phyloP scores from a whole-genome alignment of 2,329 filamentous ascomycete genomes.

The Metarhizium brunneum region DNA sequence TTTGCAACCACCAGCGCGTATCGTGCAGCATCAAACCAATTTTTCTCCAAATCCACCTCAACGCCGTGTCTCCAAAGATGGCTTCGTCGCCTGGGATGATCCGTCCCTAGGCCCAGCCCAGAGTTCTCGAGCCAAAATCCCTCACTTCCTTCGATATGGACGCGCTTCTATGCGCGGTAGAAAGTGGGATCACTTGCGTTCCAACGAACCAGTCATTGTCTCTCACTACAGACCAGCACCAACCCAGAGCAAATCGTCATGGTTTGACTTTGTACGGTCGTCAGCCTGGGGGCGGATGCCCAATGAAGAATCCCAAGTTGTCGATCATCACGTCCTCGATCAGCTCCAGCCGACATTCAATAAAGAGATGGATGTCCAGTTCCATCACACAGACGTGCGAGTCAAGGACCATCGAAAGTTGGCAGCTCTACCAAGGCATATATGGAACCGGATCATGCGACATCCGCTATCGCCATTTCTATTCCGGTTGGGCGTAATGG shows the following conservation, averaged over 20 bases:
- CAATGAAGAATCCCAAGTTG: constrained; percentile 38
- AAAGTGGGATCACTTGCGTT: constrained; percentile 51
- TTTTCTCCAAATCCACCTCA: constrained; percentile 27
- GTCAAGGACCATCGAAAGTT: constrained; percentile 18
- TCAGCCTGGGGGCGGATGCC: constrained; percentile 39
- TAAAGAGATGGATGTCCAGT: constrained; percentile 22
- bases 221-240: constrained; percentile 34
- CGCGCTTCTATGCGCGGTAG: constrained; percentile 37
- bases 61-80: constrained; percentile 38
- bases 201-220: constrained; percentile 50
- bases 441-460: constrained; percentile 62
- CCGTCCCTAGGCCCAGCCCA: constrained; percentile 25
- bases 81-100: constrained; percentile 34
- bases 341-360: constrained; percentile 40
- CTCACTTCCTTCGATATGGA: constrained; percentile 37
- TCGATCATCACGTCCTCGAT: constrained; percentile 35
- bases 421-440: constrained; percentile 37
- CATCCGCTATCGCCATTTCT: constrained; percentile 79
- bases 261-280: constrained; percentile 45
- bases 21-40: constrained; percentile 32
- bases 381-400: constrained; percentile 17
- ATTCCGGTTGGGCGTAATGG: constrained; percentile 73
- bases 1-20: constrained; percentile 28
- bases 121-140: constrained; percentile 27
- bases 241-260: constrained; percentile 33